Conservation (phyloP, 2,329 filamentous ascomycete species). For the Sporothrix humicola region DNA sequence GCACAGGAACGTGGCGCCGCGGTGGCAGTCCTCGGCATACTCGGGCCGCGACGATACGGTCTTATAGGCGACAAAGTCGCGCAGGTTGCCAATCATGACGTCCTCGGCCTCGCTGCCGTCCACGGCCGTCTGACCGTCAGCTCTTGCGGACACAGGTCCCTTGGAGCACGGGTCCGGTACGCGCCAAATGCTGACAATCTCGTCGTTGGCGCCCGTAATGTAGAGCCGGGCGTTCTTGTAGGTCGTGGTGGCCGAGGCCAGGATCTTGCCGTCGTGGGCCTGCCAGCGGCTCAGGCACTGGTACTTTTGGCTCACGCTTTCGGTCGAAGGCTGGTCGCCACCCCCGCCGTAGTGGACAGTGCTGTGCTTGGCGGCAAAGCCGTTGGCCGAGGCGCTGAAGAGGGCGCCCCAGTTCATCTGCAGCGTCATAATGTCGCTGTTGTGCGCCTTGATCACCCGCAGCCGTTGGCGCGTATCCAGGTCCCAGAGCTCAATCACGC, state of each 20-base stretch:
- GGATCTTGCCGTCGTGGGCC: conserved; percentile 84
- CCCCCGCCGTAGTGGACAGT: conserved; percentile 67
- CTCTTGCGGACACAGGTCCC: conserved; percentile 42
- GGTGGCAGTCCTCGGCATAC: conserved; percentile 88
- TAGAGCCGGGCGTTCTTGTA: conserved; percentile 79
- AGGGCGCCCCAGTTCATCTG: conserved; percentile 84
- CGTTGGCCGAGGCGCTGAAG: conserved; percentile 87
- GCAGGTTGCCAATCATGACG: conserved; percentile 71
- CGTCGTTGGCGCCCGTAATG: conserved; percentile 92
- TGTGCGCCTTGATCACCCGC: conserved; percentile 80
- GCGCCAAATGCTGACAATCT: conserved; percentile 87
- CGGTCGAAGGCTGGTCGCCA: conserved; percentile 45
- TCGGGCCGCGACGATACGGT: conserved; percentile 87
- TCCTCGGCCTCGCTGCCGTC: conserved; percentile 55
- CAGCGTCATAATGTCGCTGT: conserved; percentile 82
- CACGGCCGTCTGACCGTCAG: conserved; percentile 46
- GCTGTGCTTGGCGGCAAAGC: conserved; percentile 77
- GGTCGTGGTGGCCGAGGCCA: conserved; percentile 78
- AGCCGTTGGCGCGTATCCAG: conserved; percentile 91
- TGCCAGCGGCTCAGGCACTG: conserved; percentile 46
- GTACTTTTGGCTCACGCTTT: conserved; percentile 66
- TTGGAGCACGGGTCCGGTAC: conserved; percentile 56
- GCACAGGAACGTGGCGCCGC: conserved; percentile 88
- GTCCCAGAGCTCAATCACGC: conserved; percentile 95
- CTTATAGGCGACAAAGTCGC: conserved; percentile 88